phyloP scores from a whole-genome alignment of 768 basidiomycete species.

The Porphyrellus cyaneotinctus region DNA sequence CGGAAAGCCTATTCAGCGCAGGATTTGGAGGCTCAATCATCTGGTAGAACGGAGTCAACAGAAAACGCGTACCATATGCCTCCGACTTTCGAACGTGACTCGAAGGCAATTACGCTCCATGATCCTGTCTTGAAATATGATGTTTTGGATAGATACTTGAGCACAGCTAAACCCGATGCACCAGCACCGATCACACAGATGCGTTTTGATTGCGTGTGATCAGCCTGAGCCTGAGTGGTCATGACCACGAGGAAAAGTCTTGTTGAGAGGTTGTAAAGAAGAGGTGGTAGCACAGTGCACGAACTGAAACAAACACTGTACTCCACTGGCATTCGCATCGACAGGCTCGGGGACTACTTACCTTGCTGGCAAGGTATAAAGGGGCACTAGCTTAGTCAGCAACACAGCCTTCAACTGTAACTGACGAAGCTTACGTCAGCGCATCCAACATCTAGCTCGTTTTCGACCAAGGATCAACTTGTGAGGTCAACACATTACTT shows the following conservation, averaged over 20 bases:
- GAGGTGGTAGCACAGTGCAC: not conserved
- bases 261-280: not conserved
- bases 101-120: constrained; percentile 67
- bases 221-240: constrained; percentile 2
- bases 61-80: constrained; percentile 63
- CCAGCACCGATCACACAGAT: constrained; percentile 78
- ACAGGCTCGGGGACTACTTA: not conserved
- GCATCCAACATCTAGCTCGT: not conserved
- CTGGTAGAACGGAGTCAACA: not conserved
- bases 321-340: not conserved
- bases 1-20: constrained; percentile 47
- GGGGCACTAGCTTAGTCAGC: too few relatives aligned
- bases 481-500: constrained; percentile 63
- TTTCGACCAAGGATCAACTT: constrained; percentile 80
- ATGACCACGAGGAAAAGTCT: not conserved
- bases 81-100: constrained; percentile 61
- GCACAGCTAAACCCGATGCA: constrained; percentile 64
- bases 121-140: constrained; percentile 49
- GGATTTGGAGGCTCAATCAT: not conserved
- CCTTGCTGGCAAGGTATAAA: not conserved
- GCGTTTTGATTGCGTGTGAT: constrained; percentile 24
- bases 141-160: constrained; percentile 62
- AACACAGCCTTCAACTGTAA: too few relatives aligned
- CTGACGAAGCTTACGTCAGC: constrained; percentile 15
- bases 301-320: not conserved